A percentile compares a stretch with the other conserved stretches of the same genome.
phyloP scores from a whole-genome alignment of 2,329 filamentous ascomycete genomes.

The Cladophialophora immunda region DNA sequence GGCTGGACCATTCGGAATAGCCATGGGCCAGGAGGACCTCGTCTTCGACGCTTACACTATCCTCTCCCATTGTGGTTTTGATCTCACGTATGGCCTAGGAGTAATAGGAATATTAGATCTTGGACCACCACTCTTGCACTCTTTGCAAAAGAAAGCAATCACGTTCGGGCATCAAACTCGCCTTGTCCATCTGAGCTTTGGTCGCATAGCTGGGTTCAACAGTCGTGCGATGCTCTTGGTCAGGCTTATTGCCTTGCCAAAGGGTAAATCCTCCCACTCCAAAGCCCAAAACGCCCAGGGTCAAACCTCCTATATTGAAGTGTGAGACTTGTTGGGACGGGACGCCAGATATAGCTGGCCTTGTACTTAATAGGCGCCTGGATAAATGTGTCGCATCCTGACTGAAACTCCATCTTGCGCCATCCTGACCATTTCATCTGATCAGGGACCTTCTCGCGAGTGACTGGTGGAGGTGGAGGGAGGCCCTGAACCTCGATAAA shows the following conservation, averaged over 20 bases:
- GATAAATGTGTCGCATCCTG: too few relatives aligned
- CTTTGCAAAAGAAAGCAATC: too few relatives aligned
- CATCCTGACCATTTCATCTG: too few relatives aligned
- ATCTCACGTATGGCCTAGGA: not conserved
- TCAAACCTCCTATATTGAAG: not conserved
- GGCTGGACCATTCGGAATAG: slow-evolving; percentile 21
- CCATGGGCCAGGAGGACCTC: slow-evolving; percentile 1
- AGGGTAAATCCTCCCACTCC: not conserved
- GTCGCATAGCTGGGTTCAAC: slow-evolving; percentile 7
- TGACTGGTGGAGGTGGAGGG: too few relatives aligned
- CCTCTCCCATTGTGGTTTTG: not conserved
- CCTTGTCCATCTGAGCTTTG: slow-evolving; percentile 12
- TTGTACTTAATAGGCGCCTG: too few relatives aligned
- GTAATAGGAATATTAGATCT: not conserved
- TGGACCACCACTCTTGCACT: too few relatives aligned
- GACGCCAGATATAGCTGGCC: too few relatives aligned
- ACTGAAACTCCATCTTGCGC: too few relatives aligned
- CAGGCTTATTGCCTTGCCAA: not conserved
- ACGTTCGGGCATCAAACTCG: slow-evolving; percentile 1
- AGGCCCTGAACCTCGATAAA: too few relatives aligned
- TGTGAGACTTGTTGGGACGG: not conserved
- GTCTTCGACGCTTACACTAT: slow-evolving; percentile 11
- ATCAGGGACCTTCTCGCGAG: too few relatives aligned
- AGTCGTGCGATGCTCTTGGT: not conserved
- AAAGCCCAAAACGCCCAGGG: slow-evolving; percentile 1